Evolutionary conservation across 495 filamentous ascomycete genomes (phyloP), one percentile per base, ranked within the genome.

Genomic region (Hypoxylon fragiforme): DNA sequence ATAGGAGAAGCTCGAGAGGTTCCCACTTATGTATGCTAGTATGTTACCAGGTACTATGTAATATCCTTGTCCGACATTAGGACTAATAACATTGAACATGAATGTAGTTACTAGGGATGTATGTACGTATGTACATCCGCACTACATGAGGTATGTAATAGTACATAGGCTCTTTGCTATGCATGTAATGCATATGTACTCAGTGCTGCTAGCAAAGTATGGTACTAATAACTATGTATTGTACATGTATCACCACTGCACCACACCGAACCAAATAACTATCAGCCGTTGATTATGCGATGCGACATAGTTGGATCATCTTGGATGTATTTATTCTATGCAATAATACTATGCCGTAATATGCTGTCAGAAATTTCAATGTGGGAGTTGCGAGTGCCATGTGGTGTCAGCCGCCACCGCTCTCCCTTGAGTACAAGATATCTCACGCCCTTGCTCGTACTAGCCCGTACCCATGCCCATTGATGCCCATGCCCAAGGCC

Each of bases 331-430:
- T n/a, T n/a, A n/a, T n/a, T n/a, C n/a, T n/a, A n/a, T n/a, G n/a
- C n/a, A n/a, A n/a, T n/a, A n/a, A n/a, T n/a, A n/a, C n/a, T n/a
- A n/a, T n/a, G n/a, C n/a, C n/a, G n/a, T n/a, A n/a, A n/a, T n/a
- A n/a, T n/a, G n/a, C n/a, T n/a, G 31, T 47, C 47, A 48, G 42
- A 42, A 52, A 57, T 62, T 47, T 49, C 52, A 48, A 62, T 62
- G 36, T 62, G 52, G 15, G 57, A 34, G 46, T 57, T 47, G 11
- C 58, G 24, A 52, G 22, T 61, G 58, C 58, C 58, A 62, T 62
- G 58, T 62, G 58, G 52, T 45, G 52, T 62, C 47, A 62, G 52
- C 58, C 58, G 49, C 47, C 41, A 48, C 58, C 58, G 49, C 47
- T 45, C 47, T 28, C 24, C 49, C 47, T 45, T 43, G 32, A 52